Conservation (phyloP, 2,329 filamentous ascomycete species). For the Exophiala viscosa region DNA sequence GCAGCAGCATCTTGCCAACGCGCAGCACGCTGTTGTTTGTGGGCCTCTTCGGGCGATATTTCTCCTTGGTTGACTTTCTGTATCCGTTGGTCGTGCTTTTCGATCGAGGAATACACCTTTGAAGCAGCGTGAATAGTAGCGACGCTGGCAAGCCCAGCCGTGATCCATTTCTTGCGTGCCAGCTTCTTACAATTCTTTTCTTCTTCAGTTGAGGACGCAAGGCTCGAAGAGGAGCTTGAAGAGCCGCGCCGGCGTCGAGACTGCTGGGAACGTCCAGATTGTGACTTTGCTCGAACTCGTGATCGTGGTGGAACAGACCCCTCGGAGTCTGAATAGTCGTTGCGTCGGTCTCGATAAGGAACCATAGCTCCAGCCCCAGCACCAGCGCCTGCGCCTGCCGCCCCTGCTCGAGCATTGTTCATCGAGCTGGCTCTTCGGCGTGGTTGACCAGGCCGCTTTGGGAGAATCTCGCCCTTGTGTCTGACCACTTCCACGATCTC, state of each 20-base stretch:
- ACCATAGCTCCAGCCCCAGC: conserved; percentile 21
- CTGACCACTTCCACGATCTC: conserved; percentile 29
- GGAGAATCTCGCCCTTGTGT: conserved; percentile 25
- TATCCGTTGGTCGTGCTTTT: conserved; percentile 60
- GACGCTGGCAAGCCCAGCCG: conserved; percentile 62
- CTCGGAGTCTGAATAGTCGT: conserved; percentile 26
- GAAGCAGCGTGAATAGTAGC: conserved; percentile 68
- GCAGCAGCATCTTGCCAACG: conserved; percentile 62
- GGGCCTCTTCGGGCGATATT: conserved; percentile 60
- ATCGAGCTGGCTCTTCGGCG: conserved; percentile 24
- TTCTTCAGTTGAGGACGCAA: conserved; percentile 59
- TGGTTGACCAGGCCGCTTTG: conserved; percentile 12
- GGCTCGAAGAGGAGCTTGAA: conserved; percentile 41
- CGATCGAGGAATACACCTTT: conserved; percentile 60
- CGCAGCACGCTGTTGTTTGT: conserved; percentile 60
- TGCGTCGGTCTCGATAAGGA: conserved; percentile 8
- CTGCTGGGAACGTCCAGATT: conserved; percentile 10
- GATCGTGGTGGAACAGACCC: conserved; percentile 27
- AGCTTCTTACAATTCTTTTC: conserved; percentile 61
- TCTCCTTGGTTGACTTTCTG: conserved; percentile 59
- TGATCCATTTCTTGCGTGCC: conserved; percentile 64
- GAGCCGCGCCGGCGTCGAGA: conserved; percentile 17
- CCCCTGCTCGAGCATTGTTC: conserved; percentile 15
- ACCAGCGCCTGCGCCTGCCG: conserved; percentile 17
- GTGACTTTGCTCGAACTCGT: conserved; percentile 24